phyloP scores from a whole-genome alignment of 345 rosid genomes.

The Dipteronia dyeriana region DNA sequence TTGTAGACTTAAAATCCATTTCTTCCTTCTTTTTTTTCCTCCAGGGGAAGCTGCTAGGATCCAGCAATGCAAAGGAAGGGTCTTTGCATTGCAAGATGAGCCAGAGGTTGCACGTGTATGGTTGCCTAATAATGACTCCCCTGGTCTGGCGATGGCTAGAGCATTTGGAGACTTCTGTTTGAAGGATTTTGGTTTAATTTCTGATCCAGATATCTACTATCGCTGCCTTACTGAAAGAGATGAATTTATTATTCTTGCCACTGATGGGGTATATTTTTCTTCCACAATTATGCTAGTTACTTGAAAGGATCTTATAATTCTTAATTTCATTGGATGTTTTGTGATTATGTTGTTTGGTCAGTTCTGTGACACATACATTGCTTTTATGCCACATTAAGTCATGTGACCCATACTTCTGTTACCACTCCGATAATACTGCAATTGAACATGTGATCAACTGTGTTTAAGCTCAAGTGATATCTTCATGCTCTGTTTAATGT shows the following conservation, averaged over 20 bases:
- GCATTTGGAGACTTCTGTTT: constrained; percentile 99
- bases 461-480: not conserved
- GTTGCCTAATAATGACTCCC: constrained; percentile 94
- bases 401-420: constrained; percentile 1
- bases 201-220: constrained; percentile 79
- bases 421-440: not conserved
- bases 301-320: not conserved
- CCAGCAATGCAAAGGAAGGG: constrained; percentile 91
- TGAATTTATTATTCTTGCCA: constrained; percentile 82
- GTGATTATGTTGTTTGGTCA: not conserved
- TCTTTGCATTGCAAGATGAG: constrained; percentile 95
- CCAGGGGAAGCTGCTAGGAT: constrained; percentile 95
- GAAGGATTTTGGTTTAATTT: constrained; percentile 94
- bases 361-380: not conserved
- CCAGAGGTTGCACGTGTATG: constrained; percentile 99
- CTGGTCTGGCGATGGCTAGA: constrained; percentile 99
- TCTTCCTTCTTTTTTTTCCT: constrained; percentile 11
- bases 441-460: not conserved
- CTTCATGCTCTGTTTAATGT: not conserved
- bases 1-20: not conserved
- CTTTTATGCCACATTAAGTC: constrained; percentile 9
- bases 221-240: constrained; percentile 67
- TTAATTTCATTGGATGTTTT: not conserved
- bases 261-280: constrained; percentile 75
- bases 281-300: constrained; percentile 8